Percentiles rank a stretch among this genome's conserved stretches.
These are phyloP conservation scores for Syzygium grande DNA, from an alignment of 345 rosid species.

Conservation along the genomic window DNA sequence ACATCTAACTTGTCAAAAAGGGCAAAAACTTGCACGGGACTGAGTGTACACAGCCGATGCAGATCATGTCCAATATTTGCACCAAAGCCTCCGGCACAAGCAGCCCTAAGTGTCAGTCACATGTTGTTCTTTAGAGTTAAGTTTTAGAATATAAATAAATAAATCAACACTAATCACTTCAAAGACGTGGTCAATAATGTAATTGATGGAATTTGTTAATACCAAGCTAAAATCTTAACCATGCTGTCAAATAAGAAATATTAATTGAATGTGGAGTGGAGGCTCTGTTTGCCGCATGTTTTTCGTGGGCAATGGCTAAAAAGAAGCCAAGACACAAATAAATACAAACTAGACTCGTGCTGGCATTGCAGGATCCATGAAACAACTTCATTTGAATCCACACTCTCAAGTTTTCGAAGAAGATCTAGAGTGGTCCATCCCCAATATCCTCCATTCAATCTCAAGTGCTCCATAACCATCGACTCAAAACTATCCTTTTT, in stretches of 20 bases:
- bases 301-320: background rate
- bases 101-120: background rate
- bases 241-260: rapidly evolving
- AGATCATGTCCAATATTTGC: background rate
- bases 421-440: too few relatives aligned
- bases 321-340: background rate
- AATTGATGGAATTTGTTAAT: rapidly evolving
- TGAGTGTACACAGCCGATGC: background rate
- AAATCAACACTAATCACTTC: too few relatives aligned
- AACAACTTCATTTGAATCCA: background rate
- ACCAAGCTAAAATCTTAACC: too few relatives aligned
- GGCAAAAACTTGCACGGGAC: too few relatives aligned
- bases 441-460: background rate
- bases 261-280: too few relatives aligned
- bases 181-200: rapidly evolving
- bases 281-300: rapidly evolving
- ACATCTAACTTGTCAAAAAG: too few relatives aligned
- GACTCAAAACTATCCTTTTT: background rate
- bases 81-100: background rate
- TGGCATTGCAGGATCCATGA: background rate
- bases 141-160: too few relatives aligned
- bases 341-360: background rate
- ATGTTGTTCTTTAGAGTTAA: too few relatives aligned
- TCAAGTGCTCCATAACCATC: background rate
- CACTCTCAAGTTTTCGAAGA: too few relatives aligned